These are phyloP conservation scores for Chalaropsis ovoidea DNA, from an alignment of 2,329 filamentous ascomycete genomes.

Conservation along the genomic window DNA sequence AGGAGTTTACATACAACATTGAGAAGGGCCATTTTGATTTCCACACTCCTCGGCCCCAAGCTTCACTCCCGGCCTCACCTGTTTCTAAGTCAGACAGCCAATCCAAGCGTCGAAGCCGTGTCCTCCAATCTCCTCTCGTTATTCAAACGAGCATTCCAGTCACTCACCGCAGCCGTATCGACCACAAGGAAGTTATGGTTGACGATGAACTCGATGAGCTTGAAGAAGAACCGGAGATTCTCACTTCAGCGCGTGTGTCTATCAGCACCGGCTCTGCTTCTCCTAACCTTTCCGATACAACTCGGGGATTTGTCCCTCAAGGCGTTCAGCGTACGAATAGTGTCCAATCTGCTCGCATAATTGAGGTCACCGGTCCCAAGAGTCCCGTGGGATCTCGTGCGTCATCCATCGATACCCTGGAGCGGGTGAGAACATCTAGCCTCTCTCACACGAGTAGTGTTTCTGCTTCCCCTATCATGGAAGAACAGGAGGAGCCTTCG, in stretches of 20 bases:
- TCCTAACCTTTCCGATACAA: slow-evolving; percentile 41
- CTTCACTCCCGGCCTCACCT: background rate
- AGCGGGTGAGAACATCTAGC: slow-evolving; percentile 37
- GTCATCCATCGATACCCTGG: slow-evolving; percentile 39
- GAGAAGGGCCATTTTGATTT: background rate
- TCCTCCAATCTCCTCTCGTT: slow-evolving; percentile 21
- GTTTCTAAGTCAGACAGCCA: slow-evolving; percentile 12
- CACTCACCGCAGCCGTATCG: slow-evolving; percentile 12
- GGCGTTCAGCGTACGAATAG: slow-evolving; percentile 37
- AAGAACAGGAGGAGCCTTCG: slow-evolving; percentile 37
- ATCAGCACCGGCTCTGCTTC: slow-evolving; percentile 42
- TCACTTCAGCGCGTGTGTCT: slow-evolving; percentile 48
- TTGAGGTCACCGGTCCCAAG: slow-evolving; percentile 45
- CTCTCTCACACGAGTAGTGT: slow-evolving; percentile 31
- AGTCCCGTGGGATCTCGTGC: slow-evolving; percentile 43
- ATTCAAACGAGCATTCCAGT: slow-evolving; percentile 23
- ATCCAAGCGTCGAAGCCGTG: slow-evolving; percentile 22
- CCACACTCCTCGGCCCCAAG: background rate
- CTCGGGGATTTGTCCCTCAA: slow-evolving; percentile 34
- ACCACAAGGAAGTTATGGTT: slow-evolving; percentile 20
- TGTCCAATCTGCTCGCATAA: slow-evolving; percentile 47
- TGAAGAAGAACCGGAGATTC: slow-evolving; percentile 44
- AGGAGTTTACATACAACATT: background rate
- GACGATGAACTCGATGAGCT: slow-evolving; percentile 33
- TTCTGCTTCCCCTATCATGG: slow-evolving; percentile 33